Evolutionary conservation across 2,329 filamentous ascomycete genomes (phyloP), one percentile per base, ranked within the genome.

Genomic region (Coniosporium tulheliwenetii): DNA sequence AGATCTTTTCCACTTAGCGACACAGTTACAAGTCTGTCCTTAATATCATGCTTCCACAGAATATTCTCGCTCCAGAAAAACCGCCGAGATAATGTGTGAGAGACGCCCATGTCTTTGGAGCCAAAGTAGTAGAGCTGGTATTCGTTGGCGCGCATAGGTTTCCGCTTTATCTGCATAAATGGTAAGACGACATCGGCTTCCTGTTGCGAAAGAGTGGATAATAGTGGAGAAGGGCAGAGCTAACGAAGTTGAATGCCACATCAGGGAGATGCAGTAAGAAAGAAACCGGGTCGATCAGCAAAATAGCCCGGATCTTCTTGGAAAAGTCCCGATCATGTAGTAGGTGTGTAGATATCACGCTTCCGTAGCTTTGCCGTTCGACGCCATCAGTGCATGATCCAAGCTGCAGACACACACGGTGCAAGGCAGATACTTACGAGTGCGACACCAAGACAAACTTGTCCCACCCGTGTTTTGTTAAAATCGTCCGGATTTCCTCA

Each of bases 31-130:
- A 57, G 45, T 37, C 61, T 55, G 12, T 56, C 53, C 30, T 68
- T 45, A 36, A 83, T 55, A 45, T 81, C 75, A 38, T 82, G 75
- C 48, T 73, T 75, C 79, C 80, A 85, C 7, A 81, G 59, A 32
- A 81, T 73, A 46, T 79, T 82, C 48, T 83, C 69, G 19, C 66
- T 66, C 81, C 80, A 85, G 58, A 81, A 82, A 59, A 85, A 83
- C 49, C 77, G 69, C 2, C 79, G 63, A 0, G 70, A 72, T 1
- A 85, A 61, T 8, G 73, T 75, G 42, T 79, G 69, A 8, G 79
- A 71, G 2, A 81, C 75, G 2, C 76, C 76, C 26, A 76, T 73
- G 48, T 85, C 80, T 41, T 69, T 77, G 36, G 70, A 74, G 5
- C 75, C 80, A 52, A 82, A 83, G 49, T 80, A 85, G 66, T 74